Base-by-base conservation (phyloP, 2,329 filamentous ascomycete species). In the Zarea fungicola region DNA sequence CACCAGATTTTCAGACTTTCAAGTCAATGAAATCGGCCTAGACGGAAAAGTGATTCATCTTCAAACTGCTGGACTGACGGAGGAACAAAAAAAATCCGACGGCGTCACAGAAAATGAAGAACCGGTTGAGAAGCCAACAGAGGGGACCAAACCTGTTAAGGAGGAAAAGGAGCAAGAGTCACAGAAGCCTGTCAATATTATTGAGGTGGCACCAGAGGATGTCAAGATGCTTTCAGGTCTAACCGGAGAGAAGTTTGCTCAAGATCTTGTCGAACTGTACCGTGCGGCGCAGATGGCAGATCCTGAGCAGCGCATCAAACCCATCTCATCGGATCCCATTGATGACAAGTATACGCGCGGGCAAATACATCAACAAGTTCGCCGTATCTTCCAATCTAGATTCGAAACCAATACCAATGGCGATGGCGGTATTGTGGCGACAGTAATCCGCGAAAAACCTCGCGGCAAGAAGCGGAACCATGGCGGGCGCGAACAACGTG, bases 11-110 rank as follows among this genome's bases (percentile, higher is more conserved):
- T 92, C 90, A 4, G 91, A 96, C 65, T 96, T 96, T 60, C 74
- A 93, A 57, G 91, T 96, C 58, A 91, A 95, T 61, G 91, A 96
- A 66, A 92, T 96, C 54, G 72, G 79, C 18, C 82, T 84, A 25
- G 80, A 85, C 60, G 90, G 90, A 14, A 69, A 82, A 47, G 87
- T 95, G 13, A 65, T 93, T 45, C 89, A 92, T 65, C 72, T 96
- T 42, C 74, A 67, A 50, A 77, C 73, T 46, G 65, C 77, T 16
- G 66, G 64, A 14, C 37, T 64, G 7, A 52, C 45, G 2, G 56
- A 57, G 9, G 52, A 55, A 49, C 44, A 50, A 25, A 42, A 47
- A 44, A 41, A 35, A 52, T 40, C 42, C 42, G 26, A 52, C 48
- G 49, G 54, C 48, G 34, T 52, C 55, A 54, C 49, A 50, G 57